Conservation (phyloP, 2,329 filamentous ascomycete genomes). For the Lasiodiplodia citricola region DNA sequence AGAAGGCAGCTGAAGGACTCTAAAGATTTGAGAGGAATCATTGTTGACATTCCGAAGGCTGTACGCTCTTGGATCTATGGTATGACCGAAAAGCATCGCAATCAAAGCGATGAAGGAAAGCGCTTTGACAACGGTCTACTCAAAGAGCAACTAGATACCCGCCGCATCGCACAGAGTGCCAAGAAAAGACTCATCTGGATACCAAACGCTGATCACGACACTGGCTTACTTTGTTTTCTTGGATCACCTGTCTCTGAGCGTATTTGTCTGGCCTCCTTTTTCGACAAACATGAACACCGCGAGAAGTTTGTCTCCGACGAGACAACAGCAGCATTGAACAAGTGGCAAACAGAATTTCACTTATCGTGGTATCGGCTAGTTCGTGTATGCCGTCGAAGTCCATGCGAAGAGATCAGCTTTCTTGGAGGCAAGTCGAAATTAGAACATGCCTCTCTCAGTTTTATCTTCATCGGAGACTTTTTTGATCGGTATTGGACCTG, state of each 20-base stretch:
- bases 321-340: slow-evolving; percentile 32
- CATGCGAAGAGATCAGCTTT: neutral
- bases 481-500: slow-evolving; percentile 44
- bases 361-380: slow-evolving; percentile 34
- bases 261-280: slow-evolving; percentile 30
- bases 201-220: neutral
- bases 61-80: too few species aligned
- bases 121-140: too few species aligned
- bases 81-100: too few species aligned
- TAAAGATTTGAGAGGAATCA: too few species aligned
- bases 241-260: slow-evolving; percentile 28
- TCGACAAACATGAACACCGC: slow-evolving; percentile 31
- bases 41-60: too few species aligned
- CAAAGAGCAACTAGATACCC: too few species aligned
- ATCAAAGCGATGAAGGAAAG: too few species aligned
- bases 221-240: slow-evolving; percentile 29
- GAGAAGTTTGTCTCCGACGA: slow-evolving; percentile 35
- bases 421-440: slow-evolving; percentile 12
- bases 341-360: slow-evolving; percentile 40
- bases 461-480: slow-evolving; percentile 40
- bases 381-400: neutral
- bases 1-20: too few species aligned
- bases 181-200: slow-evolving; percentile 24
- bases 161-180: neutral
- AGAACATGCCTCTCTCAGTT: slow-evolving; percentile 31